Conservation (phyloP, 306 rosid genomes). For the Lablab purpureus region DNA sequence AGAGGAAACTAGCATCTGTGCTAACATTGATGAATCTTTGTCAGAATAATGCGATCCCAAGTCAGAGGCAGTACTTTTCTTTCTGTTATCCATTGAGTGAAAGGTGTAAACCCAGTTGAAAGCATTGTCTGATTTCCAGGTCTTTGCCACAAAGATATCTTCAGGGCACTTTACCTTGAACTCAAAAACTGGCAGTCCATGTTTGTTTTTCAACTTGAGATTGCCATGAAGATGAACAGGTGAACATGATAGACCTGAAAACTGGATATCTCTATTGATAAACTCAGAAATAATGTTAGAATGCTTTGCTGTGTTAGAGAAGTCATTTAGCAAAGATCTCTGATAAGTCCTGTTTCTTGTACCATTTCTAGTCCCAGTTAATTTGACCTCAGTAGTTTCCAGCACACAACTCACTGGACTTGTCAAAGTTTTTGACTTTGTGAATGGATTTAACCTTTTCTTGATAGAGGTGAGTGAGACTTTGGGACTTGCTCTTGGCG, state of each 20-base stretch:
- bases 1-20: conserved; percentile 87
- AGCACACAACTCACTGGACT: conserved; percentile 52
- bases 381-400: conserved; percentile 55
- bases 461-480: conserved; percentile 55
- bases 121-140: conserved; percentile 72
- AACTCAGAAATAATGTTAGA: conserved; percentile 55
- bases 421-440: conserved; percentile 70
- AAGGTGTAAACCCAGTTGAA: conserved; percentile 79
- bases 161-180: conserved; percentile 75
- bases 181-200: conserved; percentile 75
- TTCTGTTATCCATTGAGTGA: conserved; percentile 65
- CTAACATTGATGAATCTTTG: conserved; percentile 70
- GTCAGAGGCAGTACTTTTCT: conserved; percentile 60
- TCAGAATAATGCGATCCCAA: conserved; percentile 55
- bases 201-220: conserved; percentile 70
- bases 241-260: conserved; percentile 62
- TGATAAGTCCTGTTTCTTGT: conserved; percentile 54
- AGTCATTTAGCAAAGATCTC: conserved; percentile 66
- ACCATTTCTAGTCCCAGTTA: conserved; percentile 33
- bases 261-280: conserved; percentile 49
- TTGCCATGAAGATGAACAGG: conserved; percentile 84
- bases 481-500: conserved; percentile 57
- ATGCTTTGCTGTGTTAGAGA: conserved; percentile 51
- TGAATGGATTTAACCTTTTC: conserved; percentile 74
- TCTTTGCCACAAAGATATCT: conserved; percentile 73